A percentile compares a stretch with the other conserved stretches of the same genome.
phyloP scores from a whole-genome alignment of 2,329 filamentous ascomycete genomes.

The Fusarium tricinctum region DNA sequence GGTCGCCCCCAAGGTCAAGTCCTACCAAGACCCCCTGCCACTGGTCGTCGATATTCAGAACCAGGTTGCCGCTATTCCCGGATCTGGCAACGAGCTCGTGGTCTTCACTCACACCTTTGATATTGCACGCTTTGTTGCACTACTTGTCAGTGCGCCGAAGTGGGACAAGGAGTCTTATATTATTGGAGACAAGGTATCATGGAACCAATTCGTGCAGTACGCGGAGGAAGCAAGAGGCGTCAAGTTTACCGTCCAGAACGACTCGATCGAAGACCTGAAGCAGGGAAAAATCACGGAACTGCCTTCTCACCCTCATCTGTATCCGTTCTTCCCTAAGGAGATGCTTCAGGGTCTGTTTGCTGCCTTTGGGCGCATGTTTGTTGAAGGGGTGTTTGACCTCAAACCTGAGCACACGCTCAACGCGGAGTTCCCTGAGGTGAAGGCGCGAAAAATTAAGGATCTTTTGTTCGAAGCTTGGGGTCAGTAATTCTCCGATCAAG shows the following conservation, averaged over 20 bases:
- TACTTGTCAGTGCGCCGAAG: rapidly evolving
- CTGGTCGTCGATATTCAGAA: not conserved
- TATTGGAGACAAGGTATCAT: not conserved
- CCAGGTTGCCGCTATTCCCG: not conserved
- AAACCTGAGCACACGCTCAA: not conserved
- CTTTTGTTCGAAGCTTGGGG: too few relatives aligned
- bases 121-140: not conserved
- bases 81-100: not conserved
- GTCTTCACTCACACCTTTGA: not conserved
- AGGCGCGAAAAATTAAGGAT: not conserved
- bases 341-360: not conserved
- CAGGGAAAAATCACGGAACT: not conserved
- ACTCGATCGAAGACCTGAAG: not conserved
- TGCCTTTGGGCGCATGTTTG: not conserved
- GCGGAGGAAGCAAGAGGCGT: not conserved
- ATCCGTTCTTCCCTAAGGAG: not conserved
- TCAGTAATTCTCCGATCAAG: too few relatives aligned
- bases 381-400: slow-evolving; percentile 1
- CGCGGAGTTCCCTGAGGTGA: not conserved
- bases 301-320: not conserved
- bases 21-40: not conserved
- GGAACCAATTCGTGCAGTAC: slow-evolving; percentile 4
- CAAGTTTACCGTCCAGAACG: not conserved
- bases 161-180: slow-evolving; percentile 1
- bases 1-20: not conserved